Evolutionary conservation across 1,139 yeast species (phyloP).

Genomic region (Kodamaea fungicola): DNA sequence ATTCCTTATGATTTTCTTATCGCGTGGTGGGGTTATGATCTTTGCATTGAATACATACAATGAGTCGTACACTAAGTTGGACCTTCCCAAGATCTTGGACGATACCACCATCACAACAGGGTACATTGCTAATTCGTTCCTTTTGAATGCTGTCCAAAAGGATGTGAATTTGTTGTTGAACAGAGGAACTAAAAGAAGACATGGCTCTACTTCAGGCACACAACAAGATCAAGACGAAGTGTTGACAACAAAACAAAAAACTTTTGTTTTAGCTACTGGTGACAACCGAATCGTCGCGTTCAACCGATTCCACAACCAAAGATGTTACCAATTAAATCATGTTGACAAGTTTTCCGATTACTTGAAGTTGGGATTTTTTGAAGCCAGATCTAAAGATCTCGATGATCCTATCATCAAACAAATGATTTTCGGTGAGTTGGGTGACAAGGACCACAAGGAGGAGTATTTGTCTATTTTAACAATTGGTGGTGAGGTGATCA

Average conservation of each 20-base stretch:
- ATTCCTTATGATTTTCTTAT: constrained; percentile 48
- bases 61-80: constrained; percentile 33
- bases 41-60: constrained; percentile 41
- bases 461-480: constrained; percentile 72
- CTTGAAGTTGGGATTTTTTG: constrained; percentile 53
- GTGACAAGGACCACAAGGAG: constrained; percentile 49
- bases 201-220: constrained; percentile 8
- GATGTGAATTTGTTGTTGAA: constrained; percentile 31
- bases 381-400: constrained; percentile 48
- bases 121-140: constrained; percentile 49
- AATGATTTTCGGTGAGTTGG: constrained; percentile 61
- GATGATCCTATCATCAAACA: constrained; percentile 79
- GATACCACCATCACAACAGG: constrained; percentile 71
- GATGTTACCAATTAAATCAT: constrained; percentile 61
- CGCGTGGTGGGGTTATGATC: constrained; percentile 56
- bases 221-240: constrained; percentile 11
- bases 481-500: constrained; percentile 71
- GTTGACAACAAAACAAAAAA: constrained; percentile 36
- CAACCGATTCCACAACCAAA: constrained; percentile 59
- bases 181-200: constrained; percentile 32
- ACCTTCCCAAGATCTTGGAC: constrained; percentile 49
- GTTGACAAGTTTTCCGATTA: constrained; percentile 56
- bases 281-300: constrained; percentile 70
- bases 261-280: constrained; percentile 70
- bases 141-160: constrained; percentile 40